A percentile compares a stretch with the other conserved stretches of the same genome.
Evolutionary conservation across 2,329 filamentous ascomycete species (phyloP).

Genomic region (Zymoseptoria pseudotritici): DNA sequence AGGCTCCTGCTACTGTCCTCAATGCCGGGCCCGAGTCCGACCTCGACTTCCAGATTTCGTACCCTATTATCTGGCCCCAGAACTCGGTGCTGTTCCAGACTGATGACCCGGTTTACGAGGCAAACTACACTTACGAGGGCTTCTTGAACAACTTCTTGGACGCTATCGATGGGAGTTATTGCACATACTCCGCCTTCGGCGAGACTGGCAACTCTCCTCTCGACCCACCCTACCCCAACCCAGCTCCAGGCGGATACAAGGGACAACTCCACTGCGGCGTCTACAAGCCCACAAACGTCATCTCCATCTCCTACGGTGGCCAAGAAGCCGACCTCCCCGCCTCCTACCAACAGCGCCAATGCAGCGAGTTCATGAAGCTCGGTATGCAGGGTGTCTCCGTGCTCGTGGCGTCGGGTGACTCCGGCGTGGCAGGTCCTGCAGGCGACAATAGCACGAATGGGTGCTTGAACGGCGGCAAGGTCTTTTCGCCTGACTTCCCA

Average conservation of each 20-base stretch:
- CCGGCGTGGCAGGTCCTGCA: constrained; percentile 30
- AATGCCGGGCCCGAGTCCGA: constrained; percentile 42
- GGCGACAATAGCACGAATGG: constrained; percentile 28
- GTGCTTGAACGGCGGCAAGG: constrained; percentile 32
- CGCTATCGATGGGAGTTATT: constrained; percentile 49
- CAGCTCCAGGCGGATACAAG: constrained; percentile 34
- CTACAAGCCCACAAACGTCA: constrained; percentile 50
- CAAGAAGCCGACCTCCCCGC: constrained; percentile 48
- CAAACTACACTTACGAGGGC: constrained; percentile 29
- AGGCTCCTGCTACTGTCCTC: constrained; percentile 25
- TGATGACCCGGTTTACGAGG: constrained; percentile 31
- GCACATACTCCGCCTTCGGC: constrained; percentile 34
- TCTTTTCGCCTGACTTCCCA: constrained; percentile 39
- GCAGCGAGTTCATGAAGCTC: constrained; percentile 42
- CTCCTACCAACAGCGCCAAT: constrained; percentile 46
- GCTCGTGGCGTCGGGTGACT: constrained; percentile 44
- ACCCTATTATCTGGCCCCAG: constrained; percentile 47
- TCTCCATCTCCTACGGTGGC: constrained; percentile 54
- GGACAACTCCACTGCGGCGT: constrained; percentile 37
- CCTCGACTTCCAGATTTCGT: constrained; percentile 45
- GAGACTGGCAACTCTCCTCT: constrained; percentile 41
- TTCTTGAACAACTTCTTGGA: constrained; percentile 39
- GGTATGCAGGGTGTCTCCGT: constrained; percentile 44
- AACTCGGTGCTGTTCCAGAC: constrained; percentile 43
- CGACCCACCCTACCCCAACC: constrained; percentile 43